Conservation (phyloP, 768 basidiomycete species). For the Pulveroboletus sp. region DNA sequence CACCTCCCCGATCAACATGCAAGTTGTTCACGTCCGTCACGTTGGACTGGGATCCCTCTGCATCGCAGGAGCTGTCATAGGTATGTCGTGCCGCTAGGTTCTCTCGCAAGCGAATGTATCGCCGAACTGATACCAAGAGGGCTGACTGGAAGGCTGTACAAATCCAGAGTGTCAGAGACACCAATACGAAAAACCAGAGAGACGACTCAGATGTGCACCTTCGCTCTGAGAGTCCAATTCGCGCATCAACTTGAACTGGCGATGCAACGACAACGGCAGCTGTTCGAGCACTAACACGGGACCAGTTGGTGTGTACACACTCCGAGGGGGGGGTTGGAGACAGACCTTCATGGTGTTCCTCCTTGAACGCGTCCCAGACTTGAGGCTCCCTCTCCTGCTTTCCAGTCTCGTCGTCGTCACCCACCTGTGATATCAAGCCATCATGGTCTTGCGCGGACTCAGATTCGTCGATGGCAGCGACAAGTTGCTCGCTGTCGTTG, state of each 20-base stretch:
- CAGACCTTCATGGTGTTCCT: conserved; percentile 76
- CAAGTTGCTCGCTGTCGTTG: conserved; percentile 24
- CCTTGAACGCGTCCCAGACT: conserved; percentile 70
- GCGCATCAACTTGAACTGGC: conserved; percentile 62
- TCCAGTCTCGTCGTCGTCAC: conserved; percentile 12
- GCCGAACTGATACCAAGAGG: conserved; percentile 41
- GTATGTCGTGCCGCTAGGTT: conserved; percentile 16
- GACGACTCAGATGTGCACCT: conserved; percentile 34
- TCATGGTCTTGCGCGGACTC: conserved; percentile 7
- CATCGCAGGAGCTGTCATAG: background rate
- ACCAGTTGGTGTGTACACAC: background rate
- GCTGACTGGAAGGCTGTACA: conserved; percentile 36
- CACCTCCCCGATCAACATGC: background rate
- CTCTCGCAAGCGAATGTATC: conserved; percentile 42
- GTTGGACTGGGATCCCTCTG: background rate
- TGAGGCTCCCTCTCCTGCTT: conserved; percentile 51
- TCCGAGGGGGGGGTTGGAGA: background rate
- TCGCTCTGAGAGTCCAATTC: conserved; percentile 68
- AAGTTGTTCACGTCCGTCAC: background rate
- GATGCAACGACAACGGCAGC: conserved; percentile 66
- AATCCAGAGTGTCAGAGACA: conserved; percentile 2
- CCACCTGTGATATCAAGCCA: background rate
- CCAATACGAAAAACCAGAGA: background rate
- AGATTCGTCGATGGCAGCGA: conserved; percentile 13
- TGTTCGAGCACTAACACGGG: conserved; percentile 61